Percentiles rank a stretch among this genome's conserved stretches.
Conservation (phyloP, 2,329 filamentous ascomycete species). For the Blastomyces gilchristii region DNA sequence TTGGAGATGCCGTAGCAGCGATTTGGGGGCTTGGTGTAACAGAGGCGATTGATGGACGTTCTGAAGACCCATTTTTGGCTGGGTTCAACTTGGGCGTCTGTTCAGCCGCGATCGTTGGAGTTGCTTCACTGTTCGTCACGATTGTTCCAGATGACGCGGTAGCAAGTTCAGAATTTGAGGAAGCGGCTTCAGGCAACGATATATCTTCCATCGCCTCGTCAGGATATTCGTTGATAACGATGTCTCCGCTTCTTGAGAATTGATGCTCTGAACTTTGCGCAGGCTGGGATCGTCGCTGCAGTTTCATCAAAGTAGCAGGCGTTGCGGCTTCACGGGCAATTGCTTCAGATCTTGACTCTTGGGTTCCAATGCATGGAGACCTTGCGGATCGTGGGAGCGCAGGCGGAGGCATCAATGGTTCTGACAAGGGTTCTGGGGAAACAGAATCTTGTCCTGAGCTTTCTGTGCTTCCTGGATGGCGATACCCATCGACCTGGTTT, state of each 20-base stretch:
- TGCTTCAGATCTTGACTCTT: constrained; percentile 21
- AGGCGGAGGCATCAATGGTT: constrained; percentile 42
- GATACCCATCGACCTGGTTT: constrained; percentile 21
- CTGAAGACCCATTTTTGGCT: constrained; percentile 18
- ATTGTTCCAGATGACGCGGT: constrained; percentile 43
- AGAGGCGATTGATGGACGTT: constrained; percentile 25
- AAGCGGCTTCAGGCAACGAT: constrained; percentile 62
- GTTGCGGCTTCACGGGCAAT: constrained; percentile 56
- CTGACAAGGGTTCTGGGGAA: constrained; percentile 41
- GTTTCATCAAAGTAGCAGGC: constrained; percentile 77
- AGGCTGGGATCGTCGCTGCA: constrained; percentile 42
- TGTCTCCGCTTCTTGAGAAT: constrained; percentile 26
- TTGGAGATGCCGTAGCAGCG: constrained; percentile 45
- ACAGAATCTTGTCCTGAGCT: constrained; percentile 40
- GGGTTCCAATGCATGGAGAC: constrained; percentile 32
- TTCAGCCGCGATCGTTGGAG: constrained; percentile 52
- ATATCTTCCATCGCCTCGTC: constrained; percentile 54
- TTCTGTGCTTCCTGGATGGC: constrained; percentile 33
- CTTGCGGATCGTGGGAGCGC: constrained; percentile 35
- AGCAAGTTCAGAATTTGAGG: constrained; percentile 39
- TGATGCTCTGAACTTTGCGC: constrained; percentile 31
- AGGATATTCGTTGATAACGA: constrained; percentile 35
- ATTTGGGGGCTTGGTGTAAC: constrained; percentile 45
- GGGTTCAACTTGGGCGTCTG: constrained; percentile 45
- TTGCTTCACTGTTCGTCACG: constrained; percentile 31